Conservation (phyloP, 2,329 filamentous ascomycete genomes). For the Dactylellina haptotyla region DNA sequence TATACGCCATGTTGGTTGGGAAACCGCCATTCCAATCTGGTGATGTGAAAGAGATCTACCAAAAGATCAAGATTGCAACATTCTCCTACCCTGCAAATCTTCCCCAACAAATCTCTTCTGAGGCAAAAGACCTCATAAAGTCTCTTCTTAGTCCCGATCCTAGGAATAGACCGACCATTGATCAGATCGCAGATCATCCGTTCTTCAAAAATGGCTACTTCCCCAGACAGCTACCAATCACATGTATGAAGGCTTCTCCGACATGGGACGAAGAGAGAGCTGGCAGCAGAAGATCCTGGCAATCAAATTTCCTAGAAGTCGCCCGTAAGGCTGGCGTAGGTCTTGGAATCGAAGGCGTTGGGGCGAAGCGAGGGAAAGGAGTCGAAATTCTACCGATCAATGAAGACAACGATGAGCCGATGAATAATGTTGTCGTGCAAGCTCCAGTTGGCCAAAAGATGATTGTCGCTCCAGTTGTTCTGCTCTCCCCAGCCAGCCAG, state of each 20-base stretch:
- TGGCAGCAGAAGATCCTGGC: conserved; percentile 52
- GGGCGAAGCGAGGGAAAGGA: conserved; percentile 54
- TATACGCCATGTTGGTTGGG: conserved; percentile 92
- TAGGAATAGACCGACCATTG: conserved; percentile 77
- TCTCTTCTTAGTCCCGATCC: conserved; percentile 76
- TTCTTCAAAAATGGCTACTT: conserved; percentile 83
- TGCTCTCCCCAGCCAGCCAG: conserved; percentile 48
- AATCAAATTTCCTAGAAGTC: conserved; percentile 56
- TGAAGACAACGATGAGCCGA: conserved; percentile 43
- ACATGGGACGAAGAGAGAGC: conserved; percentile 60
- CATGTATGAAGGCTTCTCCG: conserved; percentile 64
- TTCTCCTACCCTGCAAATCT: conserved; percentile 66
- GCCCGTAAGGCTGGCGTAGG: conserved; percentile 57
- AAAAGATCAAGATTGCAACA: conserved; percentile 61
- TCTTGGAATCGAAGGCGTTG: conserved; percentile 55
- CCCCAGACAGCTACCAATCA: conserved; percentile 67
- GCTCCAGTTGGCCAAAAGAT: conserved; percentile 48
- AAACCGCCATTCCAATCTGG: conserved; percentile 96
- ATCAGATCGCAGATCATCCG: conserved; percentile 79
- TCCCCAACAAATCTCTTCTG: conserved; percentile 76
- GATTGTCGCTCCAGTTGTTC: conserved; percentile 50
- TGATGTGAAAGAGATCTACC: conserved; percentile 85
- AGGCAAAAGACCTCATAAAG: conserved; percentile 81
- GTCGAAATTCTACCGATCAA: conserved; percentile 50
- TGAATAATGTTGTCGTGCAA: conserved; percentile 48